Conservation (phyloP, 2,329 filamentous ascomycete species). For the Neofusicoccum cordaticola region DNA sequence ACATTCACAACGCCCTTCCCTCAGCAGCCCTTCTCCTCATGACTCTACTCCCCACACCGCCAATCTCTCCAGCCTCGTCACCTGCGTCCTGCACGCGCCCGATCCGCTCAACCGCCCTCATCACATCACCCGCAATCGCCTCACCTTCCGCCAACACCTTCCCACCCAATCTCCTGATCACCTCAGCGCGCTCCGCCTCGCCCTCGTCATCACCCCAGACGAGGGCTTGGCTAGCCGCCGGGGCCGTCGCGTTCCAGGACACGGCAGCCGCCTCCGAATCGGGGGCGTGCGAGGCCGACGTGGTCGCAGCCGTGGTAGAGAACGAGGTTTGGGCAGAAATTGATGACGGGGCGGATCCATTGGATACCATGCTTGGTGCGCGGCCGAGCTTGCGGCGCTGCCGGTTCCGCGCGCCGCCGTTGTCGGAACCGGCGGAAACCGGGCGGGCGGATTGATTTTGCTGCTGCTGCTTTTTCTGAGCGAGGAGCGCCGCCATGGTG, state of each 20-base stretch:
- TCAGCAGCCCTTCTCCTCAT: conserved; percentile 29
- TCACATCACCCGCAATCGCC: background rate
- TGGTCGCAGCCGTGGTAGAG: background rate
- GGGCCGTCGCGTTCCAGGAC: background rate
- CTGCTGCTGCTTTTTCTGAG: conserved; percentile 19
- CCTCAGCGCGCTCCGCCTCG: conserved; percentile 32
- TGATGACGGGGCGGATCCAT: background rate
- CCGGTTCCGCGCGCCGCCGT: background rate
- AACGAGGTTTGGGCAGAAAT: background rate
- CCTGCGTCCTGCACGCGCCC: conserved; percentile 35
- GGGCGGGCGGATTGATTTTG: background rate
- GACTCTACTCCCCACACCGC: conserved; percentile 20
- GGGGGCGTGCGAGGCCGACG: background rate
- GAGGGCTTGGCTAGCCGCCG: conserved; percentile 33
- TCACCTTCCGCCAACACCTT: conserved; percentile 26
- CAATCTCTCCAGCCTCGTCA: conserved; percentile 20
- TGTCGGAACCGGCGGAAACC: background rate
- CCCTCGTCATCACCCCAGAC: conserved; percentile 37
- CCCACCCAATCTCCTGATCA: conserved; percentile 37
- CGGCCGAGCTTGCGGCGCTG: conserved; percentile 13
- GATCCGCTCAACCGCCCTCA: conserved; percentile 29
- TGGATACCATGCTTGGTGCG: conserved; percentile 1
- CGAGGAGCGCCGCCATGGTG: conserved; percentile 22
- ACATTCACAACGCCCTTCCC: background rate
- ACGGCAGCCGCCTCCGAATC: background rate